phyloP scores from a whole-genome alignment of 2,329 filamentous ascomycete genomes.

The Cladobotryum protrusum region DNA sequence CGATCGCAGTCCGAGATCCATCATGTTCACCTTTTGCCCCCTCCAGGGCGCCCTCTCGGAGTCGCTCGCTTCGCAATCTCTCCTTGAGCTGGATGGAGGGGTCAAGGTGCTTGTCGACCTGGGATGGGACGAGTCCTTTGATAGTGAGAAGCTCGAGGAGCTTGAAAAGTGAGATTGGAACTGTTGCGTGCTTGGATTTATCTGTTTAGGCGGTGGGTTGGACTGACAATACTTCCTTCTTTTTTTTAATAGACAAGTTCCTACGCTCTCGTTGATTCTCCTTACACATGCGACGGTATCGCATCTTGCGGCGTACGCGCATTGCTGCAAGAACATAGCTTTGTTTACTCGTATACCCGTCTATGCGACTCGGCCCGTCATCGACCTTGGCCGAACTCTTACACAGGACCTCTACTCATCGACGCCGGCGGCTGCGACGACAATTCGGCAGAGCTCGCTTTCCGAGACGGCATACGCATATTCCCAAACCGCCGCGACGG shows the following conservation, averaged over 20 bases:
- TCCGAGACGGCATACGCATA: conserved; percentile 54
- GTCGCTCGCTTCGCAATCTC: conserved; percentile 84
- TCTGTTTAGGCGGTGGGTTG: background rate
- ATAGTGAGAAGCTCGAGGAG: conserved; percentile 72
- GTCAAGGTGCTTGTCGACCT: conserved; percentile 93
- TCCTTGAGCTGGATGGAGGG: conserved; percentile 92
- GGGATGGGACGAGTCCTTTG: conserved; percentile 92
- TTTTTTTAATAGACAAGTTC: conserved; percentile 60
- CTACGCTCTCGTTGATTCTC: conserved; percentile 87
- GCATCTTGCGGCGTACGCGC: conserved; percentile 87
- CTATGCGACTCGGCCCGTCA: conserved; percentile 90
- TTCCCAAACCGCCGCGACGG: conserved; percentile 42
- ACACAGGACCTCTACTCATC: conserved; percentile 90
- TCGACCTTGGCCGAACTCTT: conserved; percentile 84
- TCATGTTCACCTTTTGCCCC: conserved; percentile 94
- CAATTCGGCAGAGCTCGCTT: conserved; percentile 68
- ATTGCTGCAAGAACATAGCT: conserved; percentile 95
- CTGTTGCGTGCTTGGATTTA: too few relatives aligned
- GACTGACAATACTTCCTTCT: conserved; percentile 16
- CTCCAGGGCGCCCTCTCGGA: conserved; percentile 85
- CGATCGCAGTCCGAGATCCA: conserved; percentile 18
- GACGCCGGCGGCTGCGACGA: conserved; percentile 78
- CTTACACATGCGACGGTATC: conserved; percentile 89
- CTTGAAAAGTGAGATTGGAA: conserved; percentile 68
- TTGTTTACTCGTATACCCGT: conserved; percentile 87